Evolutionary conservation across 805 yeast species (phyloP).

Genomic region (Cyberlindnera suaveolens): DNA sequence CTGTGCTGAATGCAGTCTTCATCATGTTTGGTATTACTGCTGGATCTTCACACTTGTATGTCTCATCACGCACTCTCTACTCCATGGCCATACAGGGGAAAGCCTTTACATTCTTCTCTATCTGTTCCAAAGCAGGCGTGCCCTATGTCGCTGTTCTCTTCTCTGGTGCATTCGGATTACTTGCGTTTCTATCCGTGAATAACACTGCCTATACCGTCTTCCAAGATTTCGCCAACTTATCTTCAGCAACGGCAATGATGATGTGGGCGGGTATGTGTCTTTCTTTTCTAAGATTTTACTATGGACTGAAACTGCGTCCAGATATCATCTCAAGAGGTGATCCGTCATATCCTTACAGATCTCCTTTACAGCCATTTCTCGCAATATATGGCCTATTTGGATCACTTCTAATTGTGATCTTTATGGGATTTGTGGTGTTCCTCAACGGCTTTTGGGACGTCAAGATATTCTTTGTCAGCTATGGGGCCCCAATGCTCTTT

Average conservation of each 20-base stretch:
- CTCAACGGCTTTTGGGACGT: slow-evolving; percentile 52
- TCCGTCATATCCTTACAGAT: slow-evolving; percentile 58
- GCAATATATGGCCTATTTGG: slow-evolving; percentile 60
- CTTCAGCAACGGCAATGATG: slow-evolving; percentile 69
- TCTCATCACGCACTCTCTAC: slow-evolving; percentile 49
- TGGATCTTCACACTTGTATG: slow-evolving; percentile 48
- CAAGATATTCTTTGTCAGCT: slow-evolving; percentile 56
- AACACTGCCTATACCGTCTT: slow-evolving; percentile 56
- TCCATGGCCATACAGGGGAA: slow-evolving; percentile 48
- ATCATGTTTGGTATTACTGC: slow-evolving; percentile 50
- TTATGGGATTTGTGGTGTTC: slow-evolving; percentile 61
- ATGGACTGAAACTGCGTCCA: slow-evolving; percentile 53
- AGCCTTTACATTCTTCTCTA: slow-evolving; percentile 53
- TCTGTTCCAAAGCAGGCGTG: slow-evolving; percentile 57
- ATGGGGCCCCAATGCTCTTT: slow-evolving; percentile 55
- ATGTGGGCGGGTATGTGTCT: slow-evolving; percentile 75
- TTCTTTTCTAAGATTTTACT: slow-evolving; percentile 57
- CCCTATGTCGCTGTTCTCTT: slow-evolving; percentile 66
- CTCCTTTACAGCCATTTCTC: slow-evolving; percentile 64
- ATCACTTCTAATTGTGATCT: slow-evolving; percentile 41
- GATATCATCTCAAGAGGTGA: slow-evolving; percentile 62
- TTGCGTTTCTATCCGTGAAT: slow-evolving; percentile 56
- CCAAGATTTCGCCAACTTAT: slow-evolving; percentile 57
- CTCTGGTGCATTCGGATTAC: slow-evolving; percentile 52
- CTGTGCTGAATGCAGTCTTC: slow-evolving; percentile 43